Evolutionary conservation across 495 filamentous ascomycete species (phyloP).

Genomic region (Opeltia flavorubescens): DNA sequence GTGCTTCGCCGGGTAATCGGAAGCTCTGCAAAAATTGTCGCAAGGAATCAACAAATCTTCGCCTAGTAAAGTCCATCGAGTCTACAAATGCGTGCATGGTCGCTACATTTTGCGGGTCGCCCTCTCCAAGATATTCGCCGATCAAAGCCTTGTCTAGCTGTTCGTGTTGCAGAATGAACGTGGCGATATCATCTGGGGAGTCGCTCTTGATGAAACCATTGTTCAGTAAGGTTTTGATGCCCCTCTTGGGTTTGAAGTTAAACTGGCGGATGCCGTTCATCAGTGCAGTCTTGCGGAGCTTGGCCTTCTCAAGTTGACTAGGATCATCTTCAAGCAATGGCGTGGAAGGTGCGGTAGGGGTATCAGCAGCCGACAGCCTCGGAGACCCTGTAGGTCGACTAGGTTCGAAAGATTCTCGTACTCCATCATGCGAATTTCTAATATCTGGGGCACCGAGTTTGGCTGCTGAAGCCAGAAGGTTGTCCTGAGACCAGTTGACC

Average conservation of each 20-base stretch:
- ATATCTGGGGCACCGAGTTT: constrained; percentile 36
- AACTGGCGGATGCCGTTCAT: constrained; percentile 81
- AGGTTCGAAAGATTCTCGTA: constrained; percentile 72
- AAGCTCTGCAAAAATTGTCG: constrained; percentile 89
- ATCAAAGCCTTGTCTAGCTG: constrained; percentile 79
- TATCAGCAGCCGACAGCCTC: constrained; percentile 36
- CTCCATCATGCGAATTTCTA: constrained; percentile 55
- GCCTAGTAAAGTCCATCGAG: constrained; percentile 83
- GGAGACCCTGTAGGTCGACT: constrained; percentile 34
- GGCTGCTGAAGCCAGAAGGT: constrained; percentile 44
- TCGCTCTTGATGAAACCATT: constrained; percentile 75
- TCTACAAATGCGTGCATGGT: constrained; percentile 99
- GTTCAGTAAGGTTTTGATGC: constrained; percentile 67
- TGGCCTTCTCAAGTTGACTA: constrained; percentile 78
- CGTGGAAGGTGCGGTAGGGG: constrained; percentile 53
- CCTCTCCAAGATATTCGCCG: constrained; percentile 91
- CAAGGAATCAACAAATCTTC: constrained; percentile 84
- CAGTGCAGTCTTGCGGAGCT: constrained; percentile 83
- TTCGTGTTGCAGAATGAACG: constrained; percentile 61
- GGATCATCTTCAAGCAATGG: constrained; percentile 79
- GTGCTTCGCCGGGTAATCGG: constrained; percentile 86
- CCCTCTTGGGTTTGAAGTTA: constrained; percentile 96
- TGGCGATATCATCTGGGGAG: constrained; percentile 67
- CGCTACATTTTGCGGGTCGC: constrained; percentile 78
- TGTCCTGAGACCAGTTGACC: constrained; percentile 81